Evolutionary conservation across 768 basidiomycete species (phyloP).

Genomic region (Leccinum subgranulosum): DNA sequence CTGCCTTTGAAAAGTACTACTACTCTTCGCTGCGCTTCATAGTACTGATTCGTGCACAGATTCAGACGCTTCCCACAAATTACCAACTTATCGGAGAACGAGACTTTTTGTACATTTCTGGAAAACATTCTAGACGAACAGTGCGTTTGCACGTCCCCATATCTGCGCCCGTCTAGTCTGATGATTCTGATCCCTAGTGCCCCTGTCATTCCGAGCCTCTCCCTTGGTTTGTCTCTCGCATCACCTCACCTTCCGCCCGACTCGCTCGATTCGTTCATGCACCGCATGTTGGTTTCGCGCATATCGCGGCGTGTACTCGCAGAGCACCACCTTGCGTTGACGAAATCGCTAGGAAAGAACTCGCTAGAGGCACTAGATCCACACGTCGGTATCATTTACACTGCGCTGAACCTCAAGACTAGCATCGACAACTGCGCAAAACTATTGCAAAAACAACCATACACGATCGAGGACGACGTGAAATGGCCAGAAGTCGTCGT

Average conservation of each 20-base stretch:
- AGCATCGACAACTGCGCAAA: constrained; percentile 68
- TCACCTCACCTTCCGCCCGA: constrained; percentile 78
- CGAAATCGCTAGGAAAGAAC: constrained; percentile 46
- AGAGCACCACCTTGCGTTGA: constrained; percentile 85
- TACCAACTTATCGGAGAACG: constrained; percentile 70
- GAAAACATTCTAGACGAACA: constrained; percentile 66
- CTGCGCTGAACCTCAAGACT: constrained; percentile 62
- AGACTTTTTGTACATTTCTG: constrained; percentile 73
- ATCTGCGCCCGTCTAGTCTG: background rate
- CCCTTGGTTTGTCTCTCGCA: constrained; percentile 80
- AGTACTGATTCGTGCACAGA: constrained; percentile 37
- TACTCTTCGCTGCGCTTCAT: background rate
- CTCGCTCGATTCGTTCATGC: constrained; percentile 81
- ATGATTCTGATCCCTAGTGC: constrained; percentile 49
- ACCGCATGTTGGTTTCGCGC: constrained; percentile 86
- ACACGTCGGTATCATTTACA: constrained; percentile 84
- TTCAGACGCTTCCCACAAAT: constrained; percentile 74
- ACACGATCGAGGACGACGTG: constrained; percentile 41
- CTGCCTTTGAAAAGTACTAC: constrained; percentile 76
- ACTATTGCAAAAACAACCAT: constrained; percentile 50
- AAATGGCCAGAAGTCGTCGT: constrained; percentile 64
- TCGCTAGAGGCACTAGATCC: constrained; percentile 42
- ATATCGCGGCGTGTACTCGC: constrained; percentile 87
- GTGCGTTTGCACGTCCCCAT: constrained; percentile 40
- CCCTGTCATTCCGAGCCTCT: constrained; percentile 75